Evolutionary conservation across 768 basidiomycete species (phyloP), one percentile per base, ranked within the genome.

Genomic region (Suillus subaureus): DNA sequence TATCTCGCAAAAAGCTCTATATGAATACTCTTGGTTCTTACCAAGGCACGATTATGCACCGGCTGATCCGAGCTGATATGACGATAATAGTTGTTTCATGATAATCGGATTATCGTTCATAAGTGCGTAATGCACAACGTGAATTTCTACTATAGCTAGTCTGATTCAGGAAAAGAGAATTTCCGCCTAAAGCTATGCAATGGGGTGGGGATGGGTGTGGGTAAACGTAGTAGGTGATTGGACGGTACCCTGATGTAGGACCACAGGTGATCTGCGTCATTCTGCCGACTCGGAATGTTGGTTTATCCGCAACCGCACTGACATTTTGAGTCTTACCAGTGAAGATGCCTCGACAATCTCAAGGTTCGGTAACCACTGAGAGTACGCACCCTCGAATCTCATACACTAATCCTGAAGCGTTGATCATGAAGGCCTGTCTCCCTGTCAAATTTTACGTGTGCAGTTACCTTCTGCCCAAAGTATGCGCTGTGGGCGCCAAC

Each of bases 391-490:
- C 75, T 75, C 70, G 72, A 75, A 75, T 77, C 74, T 66, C 45
- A 45, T 56, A 45, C 62, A 70, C 62, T 54, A 54, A 54, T 54
- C 52, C 52, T 54, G 16, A 52, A 52, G 51, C 23, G 9, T 45
- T 45, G 0, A 23, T 49, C n/a, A 6, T 61, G 37, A 54, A 68
- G 68, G 73, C 71, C 61, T 64, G 61, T 51, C 71, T 68, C 70
- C 68, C 72, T 71, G 74, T 76, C 74, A 75, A 23, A 31, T 11
- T 71, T 75, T 75, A 75, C 75, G 74, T 75, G 68, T 75, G 64
- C 43, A 55, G 63, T 57, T 60, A 58, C 64, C 58, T 64, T 28
- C 39, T 58, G 26, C 58, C 26, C 15, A 60, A 60, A 40, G 11
- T 11, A 23, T 40, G 26, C 35, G 18, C 6, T 7, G 1, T 4